phyloP scores from a whole-genome alignment of 2,329 filamentous ascomycete genomes.

The Fusarium verticillioides region DNA sequence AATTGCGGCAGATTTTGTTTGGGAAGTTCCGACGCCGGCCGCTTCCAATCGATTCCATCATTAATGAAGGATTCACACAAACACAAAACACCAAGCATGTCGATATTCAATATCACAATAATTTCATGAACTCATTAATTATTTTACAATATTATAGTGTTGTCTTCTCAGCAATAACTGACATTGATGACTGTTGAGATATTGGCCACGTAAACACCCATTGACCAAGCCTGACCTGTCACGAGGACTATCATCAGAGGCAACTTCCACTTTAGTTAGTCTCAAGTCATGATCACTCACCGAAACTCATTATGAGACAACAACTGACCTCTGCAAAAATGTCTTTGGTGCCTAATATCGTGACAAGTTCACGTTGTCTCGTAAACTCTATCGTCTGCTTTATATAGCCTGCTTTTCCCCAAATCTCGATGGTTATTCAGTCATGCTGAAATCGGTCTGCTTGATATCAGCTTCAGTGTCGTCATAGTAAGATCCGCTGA shows the following conservation, averaged over 20 bases:
- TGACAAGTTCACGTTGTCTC: slow-evolving; percentile 41
- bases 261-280: slow-evolving; percentile 14
- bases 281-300: slow-evolving; percentile 4
- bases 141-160: neutral
- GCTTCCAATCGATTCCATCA: slow-evolving; percentile 26
- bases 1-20: slow-evolving; percentile 31
- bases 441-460: slow-evolving; percentile 22
- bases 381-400: neutral
- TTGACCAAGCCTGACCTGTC: neutral
- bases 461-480: slow-evolving; percentile 27
- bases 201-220: neutral
- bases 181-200: neutral
- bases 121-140: neutral
- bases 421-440: slow-evolving; percentile 10
- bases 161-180: neutral
- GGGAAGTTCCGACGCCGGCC: slow-evolving; percentile 20
- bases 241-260: neutral
- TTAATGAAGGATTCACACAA: slow-evolving; percentile 3
- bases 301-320: slow-evolving; percentile 23
- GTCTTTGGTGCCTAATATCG: slow-evolving; percentile 19
- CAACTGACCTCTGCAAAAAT: slow-evolving; percentile 24
- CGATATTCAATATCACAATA: neutral
- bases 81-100: neutral
- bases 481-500: slow-evolving; percentile 37
- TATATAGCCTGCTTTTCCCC: slow-evolving; percentile 16